A percentile compares a stretch with the other conserved stretches of the same genome.
Conservation (phyloP, 2,329 filamentous ascomycete genomes). For the Emmonsiellopsis sp. region DNA sequence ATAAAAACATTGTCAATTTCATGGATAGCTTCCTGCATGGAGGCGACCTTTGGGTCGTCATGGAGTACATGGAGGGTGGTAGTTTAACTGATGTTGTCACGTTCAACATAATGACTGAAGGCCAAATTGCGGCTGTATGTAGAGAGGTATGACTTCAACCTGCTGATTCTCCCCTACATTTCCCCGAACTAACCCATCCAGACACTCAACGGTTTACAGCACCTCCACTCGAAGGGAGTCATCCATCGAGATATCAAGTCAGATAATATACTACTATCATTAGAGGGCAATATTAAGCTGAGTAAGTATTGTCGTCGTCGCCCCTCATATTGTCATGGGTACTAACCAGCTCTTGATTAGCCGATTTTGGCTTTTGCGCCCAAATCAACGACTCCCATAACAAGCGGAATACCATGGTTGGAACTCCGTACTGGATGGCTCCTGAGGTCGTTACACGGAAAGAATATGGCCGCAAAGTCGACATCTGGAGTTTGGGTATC, state of each 20-base stretch:
- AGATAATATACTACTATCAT: slow-evolving; percentile 88
- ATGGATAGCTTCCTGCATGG: slow-evolving; percentile 90
- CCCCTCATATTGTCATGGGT: slow-evolving; percentile 18
- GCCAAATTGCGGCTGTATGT: slow-evolving; percentile 92
- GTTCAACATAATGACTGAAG: slow-evolving; percentile 98
- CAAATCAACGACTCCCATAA: slow-evolving; percentile 96
- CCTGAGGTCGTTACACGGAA: slow-evolving; percentile 95
- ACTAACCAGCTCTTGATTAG: slow-evolving; percentile 35
- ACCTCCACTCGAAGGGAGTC: slow-evolving; percentile 93
- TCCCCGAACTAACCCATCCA: slow-evolving; percentile 17
- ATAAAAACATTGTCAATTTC: slow-evolving; percentile 98
- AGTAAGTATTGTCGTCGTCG: slow-evolving; percentile 49
- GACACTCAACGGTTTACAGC: slow-evolving; percentile 82
- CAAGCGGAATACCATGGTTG: slow-evolving; percentile 98
- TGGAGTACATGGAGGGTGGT: slow-evolving; percentile 99
- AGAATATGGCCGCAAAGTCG: slow-evolving; percentile 95
- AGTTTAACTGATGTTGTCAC: slow-evolving; percentile 97
- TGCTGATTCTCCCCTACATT: slow-evolving; percentile 3
- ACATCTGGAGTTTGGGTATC: slow-evolving; percentile 97
- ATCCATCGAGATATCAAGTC: slow-evolving; percentile 99
- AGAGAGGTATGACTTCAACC: slow-evolving; percentile 52
- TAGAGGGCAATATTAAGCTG: slow-evolving; percentile 94
- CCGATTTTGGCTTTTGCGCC: slow-evolving; percentile 97
- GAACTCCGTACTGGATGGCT: slow-evolving; percentile 99
- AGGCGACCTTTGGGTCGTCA: slow-evolving; percentile 94